Base-by-base conservation (phyloP, 2,329 filamentous ascomycete genomes). In the Acarospora socialis region DNA sequence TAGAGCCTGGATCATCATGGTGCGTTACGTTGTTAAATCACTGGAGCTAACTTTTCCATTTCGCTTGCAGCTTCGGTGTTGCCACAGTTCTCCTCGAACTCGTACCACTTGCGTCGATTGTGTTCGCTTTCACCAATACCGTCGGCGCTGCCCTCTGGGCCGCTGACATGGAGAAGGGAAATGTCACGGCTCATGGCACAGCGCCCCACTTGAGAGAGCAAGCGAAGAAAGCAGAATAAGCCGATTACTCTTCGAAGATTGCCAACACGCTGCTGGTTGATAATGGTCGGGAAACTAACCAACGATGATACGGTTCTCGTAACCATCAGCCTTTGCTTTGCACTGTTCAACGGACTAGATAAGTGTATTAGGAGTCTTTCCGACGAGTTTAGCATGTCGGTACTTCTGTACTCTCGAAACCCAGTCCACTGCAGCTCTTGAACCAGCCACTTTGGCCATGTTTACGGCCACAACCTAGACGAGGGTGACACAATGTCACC, bases 121-220 rank as follows among this genome's bases (percentile, higher is more conserved):
- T 87, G 38, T 92, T 93, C 49, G 69, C 79, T 1, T 94, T 92
- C 53, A 93, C 84, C 10, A 94, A 93, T 53, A 79, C 81, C 2
- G 83, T 92, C 36, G 87, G 84, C 5, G 87, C 86, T 33, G 87
- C 87, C 5, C 60, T 95, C n/a, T 94, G 84, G 84, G 86, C 87
- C 23, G 81, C 82, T 12, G 84, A 92, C 53, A 70, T 92, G 36
- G 83, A 92, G 53, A 58, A 54, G 34, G 38, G 17, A 20, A 45
- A 38, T 41, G 42, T 43, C 21, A 43, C 35, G 6, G 21, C 30
- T 14, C 19, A 36, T n/a, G 40, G 40, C 3, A 53, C 49, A 16
- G 44, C 50, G 18, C 42, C 51, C 17, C 39, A 36, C 6, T 38
- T 53, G 24, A 39, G 43, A 17, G 50, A 53, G 23, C 37, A 51